Evolutionary conservation across 2,329 filamentous ascomycete genomes (phyloP), one percentile per base, ranked within the genome.

Genomic region (Coccinonectria pachysandricola): DNA sequence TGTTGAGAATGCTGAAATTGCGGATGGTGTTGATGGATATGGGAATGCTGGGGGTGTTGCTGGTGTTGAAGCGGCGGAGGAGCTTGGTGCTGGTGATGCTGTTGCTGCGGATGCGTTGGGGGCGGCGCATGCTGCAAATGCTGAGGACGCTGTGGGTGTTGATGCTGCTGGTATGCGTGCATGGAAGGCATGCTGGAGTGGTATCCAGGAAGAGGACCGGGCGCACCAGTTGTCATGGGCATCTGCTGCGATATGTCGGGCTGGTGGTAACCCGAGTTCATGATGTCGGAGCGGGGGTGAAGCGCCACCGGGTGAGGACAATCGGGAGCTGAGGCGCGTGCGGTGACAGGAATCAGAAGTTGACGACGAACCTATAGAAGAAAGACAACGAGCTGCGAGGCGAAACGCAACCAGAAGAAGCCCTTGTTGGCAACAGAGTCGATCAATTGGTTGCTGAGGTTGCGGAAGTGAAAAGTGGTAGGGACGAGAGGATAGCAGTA

Each of bases 221-320:
- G 11, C 7, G 23, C 28, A 23, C 24, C 24, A 21, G 36, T 35
- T 12, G 42, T 29, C 27, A 48, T 29, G 24, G 50, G 43, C 31
- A 48, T 39, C 27, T 46, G 48, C 39, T 53, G 52, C 21, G 49
- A 41, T 44, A 49, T 45, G 28, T 52, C 44, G 27, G 49, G 32
- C 19, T 36, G 43, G 23, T 42, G 44, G 31, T 53, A 53, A 34
- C 40, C 31, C 16, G 45, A 45, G 31, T 50, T 52, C 51, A 54
- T 54, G 34, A 24, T 26, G 17, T 14, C 19, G 19, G 26, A 19
- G 18, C 18, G 12, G 19, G 26, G 12, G 11, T 15, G 9, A n/a
- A 8, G 7, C 8, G 12, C 15, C 16, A n/a, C n/a, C n/a, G n/a
- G n/a, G n/a, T n/a, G n/a, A n/a, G n/a, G n/a, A n/a, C n/a, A n/a